Evolutionary conservation across 176 grass and related monocot genomes (phyloP), one percentile per base, ranked within the genome.

Genomic region (Carex littledalei): DNA sequence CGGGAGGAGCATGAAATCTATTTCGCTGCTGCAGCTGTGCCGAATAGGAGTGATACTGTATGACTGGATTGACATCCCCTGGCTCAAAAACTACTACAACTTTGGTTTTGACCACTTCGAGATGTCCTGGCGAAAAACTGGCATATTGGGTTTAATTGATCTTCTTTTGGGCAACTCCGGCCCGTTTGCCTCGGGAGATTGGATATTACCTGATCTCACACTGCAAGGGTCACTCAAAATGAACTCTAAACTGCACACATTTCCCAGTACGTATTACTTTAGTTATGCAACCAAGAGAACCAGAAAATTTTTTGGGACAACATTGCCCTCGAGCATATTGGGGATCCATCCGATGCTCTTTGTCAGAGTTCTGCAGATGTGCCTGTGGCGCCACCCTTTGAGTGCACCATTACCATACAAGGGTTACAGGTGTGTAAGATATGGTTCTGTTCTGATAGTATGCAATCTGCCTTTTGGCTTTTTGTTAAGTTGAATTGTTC

Each of bases 261-360:
- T 98, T 84, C 93, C 93, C 45, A 92, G 88, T 74, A 98, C 96
- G 47, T 95, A 92, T 94, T 98, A 98, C 85, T 98, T 92, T 86
- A 98, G 96, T 88, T 98, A 98, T 84, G 96, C 96, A 24, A 98
- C 96, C 47, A 98, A 95, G 87, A 91, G 87, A 85, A 98, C 96
- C 53, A 87, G 90, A 37, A 98, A 95, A 60, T 18, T 98, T 55
- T 83, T 94, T 75, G 93, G 96, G 45, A 84, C 88, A 63, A 95
- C 96, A 73, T 85, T 98, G 63, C 96, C 96, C 32, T 95, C 96
- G 11, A 95, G 91, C 69, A 83, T 98, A 39, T 81, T 95, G 70
- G 93, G 96, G 57, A 90, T 94, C 26, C 96, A 98, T 66, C 96
- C 96, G 0, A 90, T 98, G 91, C 93, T 98, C 81, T 99, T 99